A percentile compares a stretch with the other conserved stretches of the same genome.
Evolutionary conservation across 805 yeast species (phyloP).

Genomic region (Kodamaea kakaduensis): DNA sequence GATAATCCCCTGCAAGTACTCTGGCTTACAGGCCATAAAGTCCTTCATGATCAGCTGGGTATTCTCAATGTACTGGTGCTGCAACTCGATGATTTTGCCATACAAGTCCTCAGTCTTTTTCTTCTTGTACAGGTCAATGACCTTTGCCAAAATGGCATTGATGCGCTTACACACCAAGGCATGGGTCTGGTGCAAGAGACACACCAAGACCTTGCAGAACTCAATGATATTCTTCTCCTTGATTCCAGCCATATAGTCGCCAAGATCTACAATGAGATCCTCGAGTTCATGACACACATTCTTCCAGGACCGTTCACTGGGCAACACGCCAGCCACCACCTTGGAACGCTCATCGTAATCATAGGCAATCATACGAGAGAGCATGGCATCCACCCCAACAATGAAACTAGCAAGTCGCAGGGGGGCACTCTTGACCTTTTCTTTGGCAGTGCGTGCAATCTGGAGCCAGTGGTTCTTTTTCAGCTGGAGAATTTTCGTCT

Average conservation of each 20-base stretch:
- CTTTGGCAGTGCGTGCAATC: slow-evolving; percentile 34
- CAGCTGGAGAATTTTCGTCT: slow-evolving; percentile 16
- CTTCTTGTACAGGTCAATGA: slow-evolving; percentile 21
- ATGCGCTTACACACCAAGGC: slow-evolving; percentile 30
- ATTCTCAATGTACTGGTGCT: slow-evolving; percentile 24
- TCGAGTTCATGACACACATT: slow-evolving; percentile 29
- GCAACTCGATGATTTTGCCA: slow-evolving; percentile 25
- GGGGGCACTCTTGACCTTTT: slow-evolving; percentile 28
- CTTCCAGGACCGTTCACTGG: slow-evolving; percentile 31
- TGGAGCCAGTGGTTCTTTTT: slow-evolving; percentile 33
- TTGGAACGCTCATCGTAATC: slow-evolving; percentile 36
- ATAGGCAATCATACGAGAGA: slow-evolving; percentile 34
- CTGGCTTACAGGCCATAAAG: slow-evolving; percentile 27
- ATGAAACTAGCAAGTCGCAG: slow-evolving; percentile 28
- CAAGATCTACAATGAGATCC: slow-evolving; percentile 17
- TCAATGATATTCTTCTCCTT: slow-evolving; percentile 15
- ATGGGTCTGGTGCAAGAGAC: slow-evolving; percentile 27
- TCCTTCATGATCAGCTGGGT: slow-evolving; percentile 18
- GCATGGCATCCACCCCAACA: slow-evolving; percentile 33
- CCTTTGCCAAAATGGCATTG: slow-evolving; percentile 23
- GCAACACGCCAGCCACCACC: slow-evolving; percentile 16
- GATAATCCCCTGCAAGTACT: slow-evolving; percentile 22
- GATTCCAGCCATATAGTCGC: slow-evolving; percentile 5
- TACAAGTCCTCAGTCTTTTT: slow-evolving; percentile 14
- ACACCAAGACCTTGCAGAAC: slow-evolving; percentile 19